Base-by-base conservation (phyloP, 2,329 filamentous ascomycete genomes). In the Diplocarpon rosae region DNA sequence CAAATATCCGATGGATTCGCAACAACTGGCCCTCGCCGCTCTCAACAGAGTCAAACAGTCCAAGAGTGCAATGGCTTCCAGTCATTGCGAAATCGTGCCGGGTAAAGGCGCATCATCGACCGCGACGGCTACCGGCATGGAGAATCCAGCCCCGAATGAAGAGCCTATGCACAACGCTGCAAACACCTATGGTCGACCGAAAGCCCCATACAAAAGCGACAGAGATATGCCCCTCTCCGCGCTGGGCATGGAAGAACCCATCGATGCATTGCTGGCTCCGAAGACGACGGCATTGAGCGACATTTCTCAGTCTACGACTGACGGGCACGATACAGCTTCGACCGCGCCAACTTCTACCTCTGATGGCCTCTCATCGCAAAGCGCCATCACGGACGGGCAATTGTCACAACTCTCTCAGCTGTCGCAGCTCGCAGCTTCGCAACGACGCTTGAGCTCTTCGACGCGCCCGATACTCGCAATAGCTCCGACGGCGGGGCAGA, bases 391-490 rank as follows among this genome's bases (percentile, higher is more conserved):
- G n/a, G 72, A 73, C 51, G 73, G 73, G 50, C 68, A 72, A 30
- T 42, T 56, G 28, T 75, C 68, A 28, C 76, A 80, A 55, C 58
- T 80, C 38, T 65, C 75, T 13, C 72, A 73, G 48, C 63, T 78
- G n/a, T 78, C 75, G 5, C 68, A 76, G 49, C 64, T 78, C 43
- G 75, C 75, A 24, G 73, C 76, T 31, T 65, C 66, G 28, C 69
- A 73, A 59, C 65, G 72, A 44, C 52, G 55, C 47, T 20, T 58
- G 49, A 37, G 46, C 47, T 32, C 49, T 46, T 41, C 48, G 16
- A 49, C 50, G 39, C 52, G 53, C 39, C 48, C 53, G 20, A 56
- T 39, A 29, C 35, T 54, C 28, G 32, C 42, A 20, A 51, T 56
- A 39, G 37, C 51, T 41, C 45, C 55, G 13, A 55, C 55, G 40